These are phyloP conservation scores for Piper longum DNA, from an alignment of 164 flowering plant species.

Conservation along the genomic window DNA sequence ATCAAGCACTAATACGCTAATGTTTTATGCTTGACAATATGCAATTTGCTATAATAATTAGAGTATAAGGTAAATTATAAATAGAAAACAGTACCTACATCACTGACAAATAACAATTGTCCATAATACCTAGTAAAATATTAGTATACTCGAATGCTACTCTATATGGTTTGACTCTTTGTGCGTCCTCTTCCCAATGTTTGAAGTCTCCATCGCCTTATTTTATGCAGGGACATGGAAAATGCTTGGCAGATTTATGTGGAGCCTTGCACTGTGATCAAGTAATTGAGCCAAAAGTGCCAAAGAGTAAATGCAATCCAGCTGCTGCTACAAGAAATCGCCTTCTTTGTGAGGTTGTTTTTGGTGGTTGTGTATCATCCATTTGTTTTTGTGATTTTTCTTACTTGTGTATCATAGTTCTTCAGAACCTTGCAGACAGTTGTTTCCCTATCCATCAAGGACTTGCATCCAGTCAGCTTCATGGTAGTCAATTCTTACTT, in stretches of 20 bases:
- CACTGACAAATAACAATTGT: no score
- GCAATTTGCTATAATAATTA: no score
- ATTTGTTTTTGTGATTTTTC: not conserved
- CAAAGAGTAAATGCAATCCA: conserved; percentile 75
- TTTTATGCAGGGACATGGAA: conserved; percentile 50
- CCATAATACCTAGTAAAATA: no score
- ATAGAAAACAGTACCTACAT: no score
- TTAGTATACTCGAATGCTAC: no score
- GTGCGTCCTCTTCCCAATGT: not conserved
- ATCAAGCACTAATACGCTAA: no score
- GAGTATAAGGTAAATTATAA: no score
- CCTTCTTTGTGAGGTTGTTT: conserved; percentile 81
- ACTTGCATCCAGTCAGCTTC: conserved; percentile 63
- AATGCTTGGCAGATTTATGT: conserved; percentile 93
- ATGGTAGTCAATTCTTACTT: conserved; percentile 31
- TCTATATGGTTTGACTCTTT: not conserved
- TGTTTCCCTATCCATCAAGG: conserved; percentile 72
- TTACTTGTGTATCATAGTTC: conserved; percentile 3
- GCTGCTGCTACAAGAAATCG: conserved; percentile 80
- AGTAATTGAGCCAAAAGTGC: conserved; percentile 35
- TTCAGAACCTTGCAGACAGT: conserved; percentile 72
- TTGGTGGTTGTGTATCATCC: conserved; percentile 2
- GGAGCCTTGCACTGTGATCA: conserved; percentile 91
- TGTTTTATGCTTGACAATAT: no score
- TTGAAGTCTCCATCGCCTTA: not conserved